Evolutionary conservation across 345 rosid genomes (phyloP).

Genomic region (Sisymbrium irio): DNA sequence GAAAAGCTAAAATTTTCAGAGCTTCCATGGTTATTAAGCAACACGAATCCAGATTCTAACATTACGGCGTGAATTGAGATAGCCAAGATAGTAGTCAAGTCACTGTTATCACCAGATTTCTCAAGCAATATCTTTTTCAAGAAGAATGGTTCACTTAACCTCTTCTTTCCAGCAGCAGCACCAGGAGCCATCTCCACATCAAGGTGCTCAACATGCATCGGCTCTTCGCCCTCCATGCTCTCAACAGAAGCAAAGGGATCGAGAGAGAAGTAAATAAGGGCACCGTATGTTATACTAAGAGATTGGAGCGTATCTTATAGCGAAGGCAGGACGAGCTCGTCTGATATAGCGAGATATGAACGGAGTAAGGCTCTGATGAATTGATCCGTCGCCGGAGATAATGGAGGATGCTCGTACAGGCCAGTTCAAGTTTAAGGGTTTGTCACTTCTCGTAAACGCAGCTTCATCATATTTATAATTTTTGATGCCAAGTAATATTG

Average conservation of each 20-base stretch:
- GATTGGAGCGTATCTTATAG: conserved; percentile 53
- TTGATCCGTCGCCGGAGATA: conserved; percentile 48
- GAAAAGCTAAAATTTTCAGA: conserved; percentile 47
- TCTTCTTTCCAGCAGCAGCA: not conserved
- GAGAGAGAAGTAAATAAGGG: conserved; percentile 55
- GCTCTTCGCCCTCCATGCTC: too few species aligned
- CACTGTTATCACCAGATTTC: conserved; percentile 41
- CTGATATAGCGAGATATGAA: conserved; percentile 63
- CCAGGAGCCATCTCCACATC: conserved; percentile 4
- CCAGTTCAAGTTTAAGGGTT: conserved; percentile 48
- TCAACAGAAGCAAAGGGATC: conserved; percentile 18
- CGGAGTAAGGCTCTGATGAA: conserved; percentile 19
- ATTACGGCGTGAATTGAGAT: conserved; percentile 66
- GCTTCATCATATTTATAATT: conserved; percentile 48
- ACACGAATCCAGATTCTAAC: conserved; percentile 63
- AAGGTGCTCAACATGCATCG: not conserved
- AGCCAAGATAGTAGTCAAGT: conserved; percentile 42
- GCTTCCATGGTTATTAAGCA: conserved; percentile 29
- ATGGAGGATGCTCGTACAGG: conserved; percentile 33
- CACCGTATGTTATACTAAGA: conserved; percentile 66
- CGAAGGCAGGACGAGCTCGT: conserved; percentile 48
- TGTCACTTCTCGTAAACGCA: conserved; percentile 54
- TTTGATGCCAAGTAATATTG: not conserved
- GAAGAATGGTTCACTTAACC: conserved; percentile 52
- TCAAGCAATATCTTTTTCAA: conserved; percentile 49